phyloP scores from a whole-genome alignment of 352 stramenopile genomes.

The Phytophthora sp. region DNA sequence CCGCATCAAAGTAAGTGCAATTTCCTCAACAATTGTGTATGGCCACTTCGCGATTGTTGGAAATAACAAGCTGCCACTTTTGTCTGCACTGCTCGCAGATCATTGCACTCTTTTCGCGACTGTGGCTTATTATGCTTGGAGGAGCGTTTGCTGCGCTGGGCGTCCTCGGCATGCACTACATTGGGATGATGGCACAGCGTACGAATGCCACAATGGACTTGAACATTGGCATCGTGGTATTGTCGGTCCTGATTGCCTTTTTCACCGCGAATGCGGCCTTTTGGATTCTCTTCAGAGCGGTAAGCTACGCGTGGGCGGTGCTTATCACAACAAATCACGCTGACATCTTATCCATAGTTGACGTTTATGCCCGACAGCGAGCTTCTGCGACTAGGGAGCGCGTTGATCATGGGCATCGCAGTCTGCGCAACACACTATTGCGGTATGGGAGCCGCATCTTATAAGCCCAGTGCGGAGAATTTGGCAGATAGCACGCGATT shows the following conservation, averaged over 20 bases:
- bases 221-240: constrained; percentile 39
- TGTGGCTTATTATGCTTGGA: constrained; percentile 59
- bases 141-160: constrained; percentile 58
- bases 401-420: constrained; percentile 63
- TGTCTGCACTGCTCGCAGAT: too few species aligned
- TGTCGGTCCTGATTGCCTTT: constrained; percentile 61
- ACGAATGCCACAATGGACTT: constrained; percentile 46
- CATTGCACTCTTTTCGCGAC: constrained; percentile 61
- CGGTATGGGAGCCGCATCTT: constrained; percentile 48
- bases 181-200: constrained; percentile 68
- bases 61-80: too few species aligned
- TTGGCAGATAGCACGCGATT: constrained; percentile 32
- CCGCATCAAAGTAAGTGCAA: constrained; percentile 40
- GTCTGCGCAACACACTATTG: constrained; percentile 68
- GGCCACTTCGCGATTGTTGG: too few species aligned
- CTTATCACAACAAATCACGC: background rate
- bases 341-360: constrained; percentile 34
- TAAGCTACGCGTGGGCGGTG: constrained; percentile 9
- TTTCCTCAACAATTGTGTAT: too few species aligned
- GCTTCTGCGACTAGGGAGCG: constrained; percentile 50
- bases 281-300: constrained; percentile 70
- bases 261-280: constrained; percentile 63
- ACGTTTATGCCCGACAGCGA: constrained; percentile 63
- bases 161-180: constrained; percentile 73
- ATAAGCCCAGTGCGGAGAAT: constrained; percentile 40